Evolutionary conservation across 1,284 basidiomycete species (phyloP), one percentile per base, ranked within the genome.

Genomic region (Puccinia triticina): DNA sequence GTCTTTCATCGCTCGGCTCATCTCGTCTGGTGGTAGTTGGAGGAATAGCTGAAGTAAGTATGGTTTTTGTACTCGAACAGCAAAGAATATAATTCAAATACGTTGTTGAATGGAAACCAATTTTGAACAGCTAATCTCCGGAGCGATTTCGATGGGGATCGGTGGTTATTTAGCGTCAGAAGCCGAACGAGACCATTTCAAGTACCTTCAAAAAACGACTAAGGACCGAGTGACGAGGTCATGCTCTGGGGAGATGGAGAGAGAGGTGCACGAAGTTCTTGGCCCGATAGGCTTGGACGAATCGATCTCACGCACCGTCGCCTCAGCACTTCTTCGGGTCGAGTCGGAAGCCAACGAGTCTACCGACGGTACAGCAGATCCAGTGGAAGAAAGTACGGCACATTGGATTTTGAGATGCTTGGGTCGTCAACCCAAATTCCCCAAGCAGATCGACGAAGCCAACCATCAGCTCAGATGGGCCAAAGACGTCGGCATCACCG

Each of bases 161-260:
- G 96, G 96, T 82, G 96, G 96, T 34, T 98, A 96, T 90, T 92
- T 99, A 80, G 95, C 95, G 1, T 95, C 96, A 0, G 94, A 98
- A 88, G 93, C 96, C 55, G 96, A 99, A 88, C 91, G 95, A 75
- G 95, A 98, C 87, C 93, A 96, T 80, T 86, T 84, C 53, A 84
- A 84, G 1, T 85, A 82, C 82, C 83, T 84, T 46, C 75, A 83
- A 26, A 83, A 77, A 18, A 66, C 66, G 1, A 86, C 85, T 0
- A 89, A 91, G 79, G 90, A 92, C n/a, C 92, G 96, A 59, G 95
- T 98, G 21, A 87, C 91, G 7, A 91, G 94, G 23, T 94, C 92
- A 76, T 98, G 96, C 87, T 91, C 91, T 29, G 94, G 94, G 81
- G 96, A 98, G 89, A 93, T 98, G 91, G 94, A 98, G 88, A 91